phyloP scores from a whole-genome alignment of 2,329 filamentous ascomycete genomes.

The Hypoxylon sp. region DNA sequence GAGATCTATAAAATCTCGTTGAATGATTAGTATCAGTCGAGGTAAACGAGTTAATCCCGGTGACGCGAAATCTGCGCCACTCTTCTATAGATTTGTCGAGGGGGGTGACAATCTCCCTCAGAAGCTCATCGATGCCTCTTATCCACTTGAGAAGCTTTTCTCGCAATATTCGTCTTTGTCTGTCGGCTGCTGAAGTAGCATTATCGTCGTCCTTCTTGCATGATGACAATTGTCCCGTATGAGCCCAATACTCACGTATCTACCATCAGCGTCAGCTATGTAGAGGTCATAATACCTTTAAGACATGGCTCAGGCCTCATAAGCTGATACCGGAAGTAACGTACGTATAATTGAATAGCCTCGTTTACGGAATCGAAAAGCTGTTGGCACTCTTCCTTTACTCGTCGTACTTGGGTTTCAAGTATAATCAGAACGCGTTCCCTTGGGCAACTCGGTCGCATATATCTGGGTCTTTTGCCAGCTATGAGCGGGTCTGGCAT shows the following conservation, averaged over 20 bases:
- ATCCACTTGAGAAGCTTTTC: constrained; percentile 34
- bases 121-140: constrained; percentile 17
- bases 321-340: neutral
- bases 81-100: constrained; percentile 9
- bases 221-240: neutral
- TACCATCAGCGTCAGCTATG: neutral
- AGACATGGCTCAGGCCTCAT: neutral
- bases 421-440: constrained; percentile 27
- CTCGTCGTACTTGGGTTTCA: neutral
- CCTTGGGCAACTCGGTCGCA: constrained; percentile 7
- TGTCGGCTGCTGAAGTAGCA: neutral
- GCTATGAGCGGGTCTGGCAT: constrained; percentile 24
- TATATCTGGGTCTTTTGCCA: constrained; percentile 7
- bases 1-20: neutral
- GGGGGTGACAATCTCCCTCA: constrained; percentile 9
- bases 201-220: neutral
- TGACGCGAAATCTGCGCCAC: constrained; percentile 19
- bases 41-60: constrained; percentile 26
- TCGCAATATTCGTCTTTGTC: constrained; percentile 1
- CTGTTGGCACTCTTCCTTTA: constrained; percentile 24
- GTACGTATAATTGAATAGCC: constrained; percentile 22
- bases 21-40: neutral
- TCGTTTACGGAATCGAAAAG: constrained; percentile 12
- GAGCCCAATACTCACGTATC: constrained; percentile 1
- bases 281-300: no score